Conservation (phyloP, 495 filamentous ascomycete species). For the Evernia prunastri region DNA sequence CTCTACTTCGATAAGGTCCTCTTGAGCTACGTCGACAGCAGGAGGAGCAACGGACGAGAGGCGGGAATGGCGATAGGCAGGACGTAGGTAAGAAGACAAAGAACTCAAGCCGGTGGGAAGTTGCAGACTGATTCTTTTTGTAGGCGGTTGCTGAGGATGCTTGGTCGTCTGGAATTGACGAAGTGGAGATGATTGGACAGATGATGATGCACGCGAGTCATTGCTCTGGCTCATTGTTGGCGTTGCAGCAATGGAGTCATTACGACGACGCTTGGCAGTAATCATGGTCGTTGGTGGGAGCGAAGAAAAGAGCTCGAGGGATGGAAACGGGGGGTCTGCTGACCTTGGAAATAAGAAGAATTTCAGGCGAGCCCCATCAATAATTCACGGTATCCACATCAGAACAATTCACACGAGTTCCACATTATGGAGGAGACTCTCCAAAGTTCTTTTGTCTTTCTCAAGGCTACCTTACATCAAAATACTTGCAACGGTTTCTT, state of each 20-base stretch:
- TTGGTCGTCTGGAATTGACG: not conserved
- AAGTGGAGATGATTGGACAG: conserved; percentile 9
- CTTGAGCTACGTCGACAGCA: conserved; percentile 7
- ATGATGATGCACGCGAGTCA: conserved; percentile 8
- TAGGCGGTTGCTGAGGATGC: not conserved
- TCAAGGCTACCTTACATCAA: not conserved
- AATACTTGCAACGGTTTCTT: not conserved
- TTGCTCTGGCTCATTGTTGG: conserved; percentile 11
- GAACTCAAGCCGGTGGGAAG: not conserved
- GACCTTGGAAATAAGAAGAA: not conserved
- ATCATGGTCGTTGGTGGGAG: not conserved
- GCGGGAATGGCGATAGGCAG: conserved; percentile 1
- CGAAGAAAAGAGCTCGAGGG: not conserved
- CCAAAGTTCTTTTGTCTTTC: not conserved
- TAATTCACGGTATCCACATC: not conserved
- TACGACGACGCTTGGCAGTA: conserved; percentile 11
- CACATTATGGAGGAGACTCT: not conserved
- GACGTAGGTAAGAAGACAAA: not conserved
- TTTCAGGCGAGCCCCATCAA: not conserved
- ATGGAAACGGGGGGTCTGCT: not conserved
- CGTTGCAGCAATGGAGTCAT: conserved; percentile 9
- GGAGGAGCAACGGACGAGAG: conserved; percentile 13
- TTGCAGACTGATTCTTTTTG: conserved; percentile 10
- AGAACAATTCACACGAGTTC: not conserved
- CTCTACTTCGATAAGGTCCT: conserved; percentile 27